Evolutionary conservation across 202 grass and related monocot species (phyloP).

Genomic region (Eragrostis tef): DNA sequence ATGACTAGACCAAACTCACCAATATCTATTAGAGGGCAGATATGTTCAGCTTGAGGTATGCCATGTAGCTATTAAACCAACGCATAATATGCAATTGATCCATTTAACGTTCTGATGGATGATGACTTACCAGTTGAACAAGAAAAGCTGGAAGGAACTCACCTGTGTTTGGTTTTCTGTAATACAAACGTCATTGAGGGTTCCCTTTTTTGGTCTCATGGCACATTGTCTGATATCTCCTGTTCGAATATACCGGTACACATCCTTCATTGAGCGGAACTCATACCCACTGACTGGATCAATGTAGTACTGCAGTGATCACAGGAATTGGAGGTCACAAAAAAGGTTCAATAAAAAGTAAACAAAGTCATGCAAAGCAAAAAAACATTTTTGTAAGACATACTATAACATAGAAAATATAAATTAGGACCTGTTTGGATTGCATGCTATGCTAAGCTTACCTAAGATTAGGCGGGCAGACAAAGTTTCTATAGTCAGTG

Average conservation of each 20-base stretch:
- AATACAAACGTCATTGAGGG: constrained; percentile 24
- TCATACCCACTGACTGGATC: constrained; percentile 83
- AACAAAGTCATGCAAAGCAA: constrained; percentile 38
- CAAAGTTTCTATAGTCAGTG: no score
- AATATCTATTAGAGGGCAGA: constrained; percentile 3
- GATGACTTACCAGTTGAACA: constrained; percentile 23
- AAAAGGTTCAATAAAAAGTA: constrained; percentile 18
- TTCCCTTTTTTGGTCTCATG: constrained; percentile 65
- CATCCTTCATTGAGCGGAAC: constrained; percentile 89
- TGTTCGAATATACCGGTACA: constrained; percentile 62
- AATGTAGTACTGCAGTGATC: constrained; percentile 72
- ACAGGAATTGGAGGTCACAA: constrained; percentile 43
- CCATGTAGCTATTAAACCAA: constrained; percentile 8
- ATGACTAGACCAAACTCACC: constrained; percentile 2
- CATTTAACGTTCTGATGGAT: constrained; percentile 19
- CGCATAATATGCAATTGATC: constrained; percentile 40
- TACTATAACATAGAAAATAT: constrained; percentile 28
- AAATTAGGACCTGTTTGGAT: no score
- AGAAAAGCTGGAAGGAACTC: constrained; percentile 47
- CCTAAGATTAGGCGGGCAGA: no score
- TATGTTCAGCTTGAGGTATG: constrained; percentile 19
- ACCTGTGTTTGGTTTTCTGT: constrained; percentile 55
- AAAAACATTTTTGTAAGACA: constrained; percentile 14
- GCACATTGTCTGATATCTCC: constrained; percentile 63
- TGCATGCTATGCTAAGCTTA: no score